phyloP scores from a whole-genome alignment of 768 basidiomycete species.

The Leccinum imitatum region DNA sequence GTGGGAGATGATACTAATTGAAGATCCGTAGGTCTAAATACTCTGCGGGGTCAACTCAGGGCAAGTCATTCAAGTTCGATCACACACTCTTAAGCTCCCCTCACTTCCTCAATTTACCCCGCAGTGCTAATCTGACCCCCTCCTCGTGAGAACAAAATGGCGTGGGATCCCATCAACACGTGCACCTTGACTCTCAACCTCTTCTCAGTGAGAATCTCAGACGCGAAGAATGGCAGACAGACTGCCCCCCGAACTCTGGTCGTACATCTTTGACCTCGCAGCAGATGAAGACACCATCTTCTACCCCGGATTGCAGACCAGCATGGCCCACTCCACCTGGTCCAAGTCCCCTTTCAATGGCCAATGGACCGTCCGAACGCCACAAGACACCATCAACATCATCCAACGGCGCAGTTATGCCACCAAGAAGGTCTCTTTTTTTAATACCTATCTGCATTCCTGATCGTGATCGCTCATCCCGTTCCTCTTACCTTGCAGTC shows the following conservation, averaged over 20 bases:
- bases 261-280: constrained; percentile 67
- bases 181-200: background rate
- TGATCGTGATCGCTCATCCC: background rate
- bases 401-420: constrained; percentile 61
- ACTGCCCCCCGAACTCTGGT: constrained; percentile 70
- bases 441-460: background rate
- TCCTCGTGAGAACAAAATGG: background rate
- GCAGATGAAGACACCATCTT: constrained; percentile 71
- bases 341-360: constrained; percentile 41
- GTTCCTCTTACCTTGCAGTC: constrained; percentile 39
- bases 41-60: background rate
- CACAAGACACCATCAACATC: constrained; percentile 56
- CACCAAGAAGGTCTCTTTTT: constrained; percentile 57
- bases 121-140: background rate
- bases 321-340: constrained; percentile 68
- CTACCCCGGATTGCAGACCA: constrained; percentile 57
- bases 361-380: constrained; percentile 58
- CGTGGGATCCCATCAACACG: background rate
- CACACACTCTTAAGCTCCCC: background rate
- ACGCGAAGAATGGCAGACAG: constrained; percentile 26
- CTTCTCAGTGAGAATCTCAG: too few species aligned
- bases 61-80: background rate
- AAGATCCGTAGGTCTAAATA: constrained; percentile 8
- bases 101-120: background rate
- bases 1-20: background rate